Conservation (phyloP, 805 yeast genomes). For the Candida odintsovae region DNA sequence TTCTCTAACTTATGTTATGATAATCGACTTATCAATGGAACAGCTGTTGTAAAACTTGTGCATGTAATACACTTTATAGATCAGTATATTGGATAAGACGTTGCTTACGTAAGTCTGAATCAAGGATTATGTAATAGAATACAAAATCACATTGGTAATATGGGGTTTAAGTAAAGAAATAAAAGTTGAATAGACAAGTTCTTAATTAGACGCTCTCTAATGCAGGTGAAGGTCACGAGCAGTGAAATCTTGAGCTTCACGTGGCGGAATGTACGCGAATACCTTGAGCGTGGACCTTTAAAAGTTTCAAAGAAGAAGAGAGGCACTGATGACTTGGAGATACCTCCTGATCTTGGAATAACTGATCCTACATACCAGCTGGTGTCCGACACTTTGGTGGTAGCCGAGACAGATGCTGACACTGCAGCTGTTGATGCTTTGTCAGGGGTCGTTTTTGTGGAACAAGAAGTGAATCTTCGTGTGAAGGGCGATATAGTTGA, state of each 20-base stretch:
- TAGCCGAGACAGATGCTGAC: background rate
- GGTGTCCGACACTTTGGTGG: constrained; percentile 1
- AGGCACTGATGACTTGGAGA: background rate
- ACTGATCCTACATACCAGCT: constrained; percentile 3
- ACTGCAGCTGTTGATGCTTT: background rate
- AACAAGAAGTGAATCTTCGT: background rate
- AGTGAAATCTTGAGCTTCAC: background rate
- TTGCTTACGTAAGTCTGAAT: too few species aligned
- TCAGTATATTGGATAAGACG: too few species aligned
- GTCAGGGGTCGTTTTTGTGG: constrained; percentile 1
- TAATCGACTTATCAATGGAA: too few species aligned
- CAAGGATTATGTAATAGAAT: too few species aligned
- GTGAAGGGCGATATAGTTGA: background rate
- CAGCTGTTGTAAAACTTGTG: too few species aligned
- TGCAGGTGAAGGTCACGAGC: background rate
- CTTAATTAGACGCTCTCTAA: too few species aligned
- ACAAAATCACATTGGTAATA: too few species aligned
- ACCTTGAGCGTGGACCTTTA: constrained; percentile 1
- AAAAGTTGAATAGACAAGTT: too few species aligned
- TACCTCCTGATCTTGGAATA: background rate
- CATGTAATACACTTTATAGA: too few species aligned
- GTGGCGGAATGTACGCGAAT: background rate
- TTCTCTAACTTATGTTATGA: too few species aligned
- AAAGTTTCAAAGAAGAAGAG: constrained; percentile 1
- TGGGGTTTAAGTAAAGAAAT: too few species aligned